Base-by-base conservation (phyloP, 768 basidiomycete genomes). In the Paxillus involutus region DNA sequence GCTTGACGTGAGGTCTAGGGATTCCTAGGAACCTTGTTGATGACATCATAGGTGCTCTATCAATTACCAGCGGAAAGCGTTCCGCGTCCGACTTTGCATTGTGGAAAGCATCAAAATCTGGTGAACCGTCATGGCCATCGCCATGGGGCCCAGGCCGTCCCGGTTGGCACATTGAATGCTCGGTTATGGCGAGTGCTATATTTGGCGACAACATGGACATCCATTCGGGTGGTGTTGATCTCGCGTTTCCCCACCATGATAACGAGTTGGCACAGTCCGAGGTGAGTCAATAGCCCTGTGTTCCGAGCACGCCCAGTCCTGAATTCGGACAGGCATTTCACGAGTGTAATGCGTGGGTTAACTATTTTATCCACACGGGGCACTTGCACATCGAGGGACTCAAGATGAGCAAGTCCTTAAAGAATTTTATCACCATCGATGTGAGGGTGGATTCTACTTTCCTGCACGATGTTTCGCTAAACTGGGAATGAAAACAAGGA, bases 151-250 rank as follows among this genome's bases (percentile, higher is more conserved):
- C 52, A 40, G 94, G 95, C n/a, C 81, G 96, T 41, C 96, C 96
- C 3, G 96, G 96, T 14, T 99, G 96, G 96, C 96, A 99, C 69
- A 98, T 99, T 54, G 96, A 99, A 70, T 99, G 96, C 73, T 95
- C 92, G 4, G 96, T 97, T 33, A 99, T 99, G 96, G 95, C 95
- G 16, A 89, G 85, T 59, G 94, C 88, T 32, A 77, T 98, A 45
- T 77, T 98, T 43, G 96, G 95, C 3, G 81, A 86, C 52, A 88
- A 85, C 53, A 91, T 99, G 85, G 97, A 98, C 71, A 94, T 99
- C 57, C 97, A 99, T 70, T 97, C 94, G 8, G 97, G 97, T 47
- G 97, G 97, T 5, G 86, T 92, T 39, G 97, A 99, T 73, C 78
- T 99, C 46, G 90, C 93, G n/a, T 99, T 99, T 74, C 97, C 97